phyloP scores from a whole-genome alignment of 768 basidiomycete species.

The Naganishia vishniacii region DNA sequence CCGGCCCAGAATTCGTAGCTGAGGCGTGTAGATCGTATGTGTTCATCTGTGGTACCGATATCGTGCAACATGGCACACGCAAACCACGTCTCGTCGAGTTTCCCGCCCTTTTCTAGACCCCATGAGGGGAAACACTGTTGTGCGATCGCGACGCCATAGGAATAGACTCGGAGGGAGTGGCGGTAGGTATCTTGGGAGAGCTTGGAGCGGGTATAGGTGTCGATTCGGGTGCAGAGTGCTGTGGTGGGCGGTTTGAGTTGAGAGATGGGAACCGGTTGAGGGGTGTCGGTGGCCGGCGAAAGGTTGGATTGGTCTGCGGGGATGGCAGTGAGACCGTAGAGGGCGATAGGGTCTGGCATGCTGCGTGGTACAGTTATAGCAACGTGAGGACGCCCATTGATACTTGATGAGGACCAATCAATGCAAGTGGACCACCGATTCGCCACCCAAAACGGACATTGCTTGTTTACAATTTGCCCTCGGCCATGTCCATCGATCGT shows the following conservation, averaged over 20 bases:
- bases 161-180: constrained; percentile 29
- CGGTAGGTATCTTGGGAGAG: constrained; percentile 26
- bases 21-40: constrained; percentile 21
- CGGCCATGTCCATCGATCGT: no score
- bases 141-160: constrained; percentile 30
- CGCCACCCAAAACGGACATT: no score
- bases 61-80: constrained; percentile 33
- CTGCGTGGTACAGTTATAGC: no score
- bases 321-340: constrained; percentile 28
- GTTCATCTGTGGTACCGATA: constrained; percentile 22
- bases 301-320: constrained; percentile 22
- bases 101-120: constrained; percentile 8
- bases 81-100: constrained; percentile 31
- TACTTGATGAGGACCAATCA: no score
- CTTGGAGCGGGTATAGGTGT: constrained; percentile 18
- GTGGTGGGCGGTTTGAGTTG: constrained; percentile 24
- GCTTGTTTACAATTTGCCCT: no score
- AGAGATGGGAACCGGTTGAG: neutral
- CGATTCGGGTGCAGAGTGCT: constrained; percentile 18
- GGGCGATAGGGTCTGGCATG: constrained; percentile 9
- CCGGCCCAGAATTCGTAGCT: constrained; percentile 33
- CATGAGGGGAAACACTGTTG: constrained; percentile 26
- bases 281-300: constrained; percentile 5
- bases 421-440: no score
- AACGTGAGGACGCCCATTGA: no score